phyloP scores from a whole-genome alignment of 2,329 filamentous ascomycete genomes.

The Fusarium concolor region DNA sequence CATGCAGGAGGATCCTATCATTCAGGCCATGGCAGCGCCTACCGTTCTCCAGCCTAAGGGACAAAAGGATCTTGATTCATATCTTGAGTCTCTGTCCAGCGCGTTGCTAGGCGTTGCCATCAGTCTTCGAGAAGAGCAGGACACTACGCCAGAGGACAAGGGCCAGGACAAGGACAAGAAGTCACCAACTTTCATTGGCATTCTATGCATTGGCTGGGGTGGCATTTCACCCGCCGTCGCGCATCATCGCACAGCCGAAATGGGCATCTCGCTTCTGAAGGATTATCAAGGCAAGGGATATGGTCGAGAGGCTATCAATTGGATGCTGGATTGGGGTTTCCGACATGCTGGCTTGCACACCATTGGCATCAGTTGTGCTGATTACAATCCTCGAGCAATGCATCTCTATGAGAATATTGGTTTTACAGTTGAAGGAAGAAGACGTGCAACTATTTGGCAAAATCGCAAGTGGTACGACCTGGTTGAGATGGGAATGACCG shows the following conservation, averaged over 20 bases:
- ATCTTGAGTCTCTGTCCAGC: slow-evolving; percentile 5
- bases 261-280: slow-evolving; percentile 1
- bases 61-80: background rate
- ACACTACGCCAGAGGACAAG: background rate
- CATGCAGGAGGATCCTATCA: slow-evolving; percentile 13
- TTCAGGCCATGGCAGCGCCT: slow-evolving; percentile 5
- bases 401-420: slow-evolving; percentile 15
- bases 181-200: background rate
- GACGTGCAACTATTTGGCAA: slow-evolving; percentile 54
- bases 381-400: background rate
- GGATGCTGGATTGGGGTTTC: slow-evolving; percentile 24
- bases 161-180: background rate
- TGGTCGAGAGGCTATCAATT: slow-evolving; percentile 16
- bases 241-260: slow-evolving; percentile 15
- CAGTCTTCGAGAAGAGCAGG: background rate
- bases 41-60: slow-evolving; percentile 6
- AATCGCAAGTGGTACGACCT: slow-evolving; percentile 56
- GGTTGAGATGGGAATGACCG: slow-evolving; percentile 54
- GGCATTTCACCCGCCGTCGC: background rate
- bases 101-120: slow-evolving; percentile 14
- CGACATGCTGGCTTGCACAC: slow-evolving; percentile 16
- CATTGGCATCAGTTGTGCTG: slow-evolving; percentile 1
- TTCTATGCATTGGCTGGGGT: slow-evolving; percentile 26
- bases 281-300: slow-evolving; percentile 14
- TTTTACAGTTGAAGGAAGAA: slow-evolving; percentile 4